Evolutionary conservation across 208 protist genomes (phyloP), one percentile per base, ranked within the genome.

Genomic region (Vickermania ingenoplastis): DNA sequence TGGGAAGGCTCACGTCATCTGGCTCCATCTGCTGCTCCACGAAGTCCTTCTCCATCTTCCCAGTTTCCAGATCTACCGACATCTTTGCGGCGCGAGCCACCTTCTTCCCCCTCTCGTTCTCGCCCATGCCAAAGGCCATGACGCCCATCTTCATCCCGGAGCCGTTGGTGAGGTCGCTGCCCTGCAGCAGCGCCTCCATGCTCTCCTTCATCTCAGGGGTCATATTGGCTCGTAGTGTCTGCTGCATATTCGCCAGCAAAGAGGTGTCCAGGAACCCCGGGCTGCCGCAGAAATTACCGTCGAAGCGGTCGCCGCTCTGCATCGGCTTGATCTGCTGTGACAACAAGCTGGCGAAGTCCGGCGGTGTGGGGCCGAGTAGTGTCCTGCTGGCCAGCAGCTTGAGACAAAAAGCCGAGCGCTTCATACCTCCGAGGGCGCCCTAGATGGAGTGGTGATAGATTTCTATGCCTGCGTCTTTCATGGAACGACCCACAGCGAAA

Each of bases 101-200:
- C 63, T 92, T 91, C 63, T 95, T 95, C 1, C 89, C 89, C 57
- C 79, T 87, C 57, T 95, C 89, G 58, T 95, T 92, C 45, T 92
- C 85, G 1, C 81, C 89, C 48, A 92, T 65, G 1, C 89, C 89
- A 70, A 95, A 95, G 13, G 89, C 89, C 89, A 95, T 95, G 72
- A 95, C 73, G 22, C 86, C 89, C 64, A 95, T 81, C 22, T 74
- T 69, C 11, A 69, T 69, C 21, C 84, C 81, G 41, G 83, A 75
- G 3, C 78, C 83, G 17, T 17, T 45, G 7, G 36, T 45, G 11
- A 45, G 36, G 7, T 17, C 36, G 3, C 67, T 57, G 45, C 52
- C 26, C 27, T 85, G 73, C 67, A 94, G 71, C 79, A 91, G 79
- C 0, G 81, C 73, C 17, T 71, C 67, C 77, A 95, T 92, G 53